Evolutionary conservation across 306 rosid species (phyloP), one percentile per base, ranked within the genome.

Genomic region (Lathyrus oleraceus): DNA sequence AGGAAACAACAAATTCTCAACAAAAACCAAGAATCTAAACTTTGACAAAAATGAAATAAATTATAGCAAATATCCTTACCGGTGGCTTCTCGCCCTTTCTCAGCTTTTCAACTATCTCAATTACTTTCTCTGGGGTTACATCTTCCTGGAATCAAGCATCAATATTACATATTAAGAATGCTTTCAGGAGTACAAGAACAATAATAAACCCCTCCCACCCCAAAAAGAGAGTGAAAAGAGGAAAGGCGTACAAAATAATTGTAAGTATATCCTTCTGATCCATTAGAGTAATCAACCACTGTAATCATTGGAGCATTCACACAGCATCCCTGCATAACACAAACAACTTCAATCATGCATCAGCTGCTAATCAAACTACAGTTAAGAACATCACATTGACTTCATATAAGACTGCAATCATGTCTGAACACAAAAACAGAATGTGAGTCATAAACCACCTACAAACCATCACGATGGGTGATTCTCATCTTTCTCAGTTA

Each of bases 271-370:
- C 95, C 97, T 83, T 89, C 91, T 0, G 95, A 95, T 78, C 97
- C 97, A 48, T 86, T 91, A 9, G 99, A 95, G 81, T 95, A 95
- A 76, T 95, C 99, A 30, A 96, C 99, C 19, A 95, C 99, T 7
- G 99, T 95, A 67, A 95, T 89, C 99, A 95, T 95, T 45, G 99
- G 97, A 58, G 99, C 99, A 70, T 95, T 95, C 66, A 95, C 99
- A 67, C 97, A 95, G 76, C 87, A 89, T 65, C 99, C 99, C 99
- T 95, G 85, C 82, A 81, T 58, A 67, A 75, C 38, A 77, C 43
- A 61, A 81, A 74, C 23, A 67, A 45, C 44, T 77, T 62, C 65
- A 17, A 52, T 76, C 47, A 42, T 44, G 58, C 19, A 61, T 70
- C 47, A 67, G 25, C 28, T 49, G 2, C 44, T 40, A 51, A 20